Base-by-base conservation (phyloP, 2,329 filamentous ascomycete genomes). In the Akanthomyces muscarius region DNA sequence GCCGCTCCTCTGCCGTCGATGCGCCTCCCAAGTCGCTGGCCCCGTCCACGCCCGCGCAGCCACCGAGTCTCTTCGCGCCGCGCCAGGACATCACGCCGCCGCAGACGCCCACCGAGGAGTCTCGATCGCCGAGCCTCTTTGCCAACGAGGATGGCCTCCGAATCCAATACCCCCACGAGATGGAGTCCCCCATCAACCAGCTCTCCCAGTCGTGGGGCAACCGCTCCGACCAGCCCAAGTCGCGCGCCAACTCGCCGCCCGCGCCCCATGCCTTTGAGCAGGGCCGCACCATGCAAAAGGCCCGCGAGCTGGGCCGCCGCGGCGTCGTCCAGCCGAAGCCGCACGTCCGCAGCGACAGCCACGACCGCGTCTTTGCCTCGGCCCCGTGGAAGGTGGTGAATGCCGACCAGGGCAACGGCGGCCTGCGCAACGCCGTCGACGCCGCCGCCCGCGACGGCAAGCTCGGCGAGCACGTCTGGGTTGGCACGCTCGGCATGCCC, bases 401-500 rank as follows among this genome's bases (percentile, higher is more conserved):
- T 62, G 91, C 92, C 0, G 89, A 96, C 62, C 92, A 96, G 76
- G 94, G 94, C 63, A 98, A 98, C 71, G 93, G 92, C 25, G 95
- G 94, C 23, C 83, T 98, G 55, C 88, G 90, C 69, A 97, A 97
- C 72, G 94, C 94, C 4, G 87, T 95, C 41, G 87, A 91, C 66
- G 91, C 92, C 18, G 89, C 91, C 2, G 81, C 85, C 18, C 85
- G 91, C 53, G 85, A 88, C 61, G 89, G 87, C 23, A 83, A 84
- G 65, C 78, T 92, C 11, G 82, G 84, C 23, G 90, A 96, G 62
- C 89, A 91, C 71, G 89, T 88, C n/a, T 96, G 91, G 88, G 89
- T 98, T 5, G 94, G 94, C 60, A 96, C 93, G 0, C 78, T 98
- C 50, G 95, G 94, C 23, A 97, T 97, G 86, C 93, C 94, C 0